Base-by-base conservation (phyloP, 768 basidiomycete genomes). In the Pleurotus cornucopiae region DNA sequence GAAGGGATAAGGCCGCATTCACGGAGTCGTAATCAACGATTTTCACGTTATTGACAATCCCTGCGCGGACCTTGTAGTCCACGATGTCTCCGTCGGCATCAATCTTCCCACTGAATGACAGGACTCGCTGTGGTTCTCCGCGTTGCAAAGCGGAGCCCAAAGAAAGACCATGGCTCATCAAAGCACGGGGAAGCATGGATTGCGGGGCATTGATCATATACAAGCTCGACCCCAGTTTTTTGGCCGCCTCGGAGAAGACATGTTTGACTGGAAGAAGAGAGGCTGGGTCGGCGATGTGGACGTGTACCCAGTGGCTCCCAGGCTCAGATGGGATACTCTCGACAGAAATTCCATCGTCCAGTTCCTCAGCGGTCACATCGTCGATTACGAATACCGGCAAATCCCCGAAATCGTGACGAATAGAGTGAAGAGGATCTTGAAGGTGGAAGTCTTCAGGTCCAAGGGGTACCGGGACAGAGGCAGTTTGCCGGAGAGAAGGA, bases 201-300 rank as follows among this genome's bases (percentile, higher is more conserved):
- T 72, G 79, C 1, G 84, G 78, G 21, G 78, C 74, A 57, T 91
- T 83, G 0, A 77, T 64, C 47, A 88, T 78, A 68, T 99, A 99
- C 0, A 73, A 63, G 0, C 89, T 80, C 44, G 76, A 66, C 2
- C 73, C 73, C 56, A 76, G 72, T 45, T 72, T 63, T 4, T 76
- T 73, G 0, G 95, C 95, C 4, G 74, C 69, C 23, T 74, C 69
- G 1, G 88, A 77, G 2, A 94, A 64, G 5, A 72, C 61, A 66
- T 95, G 88, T 1, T 76, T 77, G 0, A 89, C 89, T 16, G 86
- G 87, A 21, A 99, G 76, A 47, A 88, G 61, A 9, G 86, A 75
- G 1, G 92, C 93, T 0, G 95, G 95, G 67, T 99, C 97, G 7
- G 97, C 95, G 55, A 99, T 79, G 66, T 98, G 97, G 21, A 88